phyloP scores from a whole-genome alignment of 2,329 filamentous ascomycete species.

The Neospermospora avenae region DNA sequence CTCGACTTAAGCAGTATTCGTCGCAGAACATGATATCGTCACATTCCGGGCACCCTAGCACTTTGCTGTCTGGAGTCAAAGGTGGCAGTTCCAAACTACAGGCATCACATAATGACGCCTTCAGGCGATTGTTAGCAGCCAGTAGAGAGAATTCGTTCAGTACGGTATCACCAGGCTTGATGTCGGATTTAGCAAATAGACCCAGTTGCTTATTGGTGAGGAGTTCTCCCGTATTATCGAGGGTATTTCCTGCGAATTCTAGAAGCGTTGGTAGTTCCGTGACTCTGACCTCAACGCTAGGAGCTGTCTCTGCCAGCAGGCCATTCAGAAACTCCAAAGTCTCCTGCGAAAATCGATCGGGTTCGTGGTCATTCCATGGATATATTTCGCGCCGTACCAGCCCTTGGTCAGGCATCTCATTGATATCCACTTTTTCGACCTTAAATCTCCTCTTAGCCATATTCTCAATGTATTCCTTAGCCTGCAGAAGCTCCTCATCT shows the following conservation, averaged over 20 bases:
- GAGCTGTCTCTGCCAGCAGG: constrained; percentile 65
- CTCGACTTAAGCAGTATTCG: constrained; percentile 54
- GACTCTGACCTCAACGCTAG: constrained; percentile 76
- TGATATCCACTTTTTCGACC: constrained; percentile 44
- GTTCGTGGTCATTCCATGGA: constrained; percentile 65
- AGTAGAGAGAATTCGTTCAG: constrained; percentile 81
- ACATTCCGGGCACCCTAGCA: constrained; percentile 57
- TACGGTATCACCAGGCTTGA: constrained; percentile 71
- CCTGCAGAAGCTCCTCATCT: constrained; percentile 54
- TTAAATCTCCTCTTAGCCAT: constrained; percentile 49
- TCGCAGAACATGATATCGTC: constrained; percentile 66
- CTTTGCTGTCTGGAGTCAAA: constrained; percentile 45
- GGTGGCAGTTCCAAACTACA: constrained; percentile 73
- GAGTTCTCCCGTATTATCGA: constrained; percentile 46
- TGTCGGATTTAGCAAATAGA: constrained; percentile 81
- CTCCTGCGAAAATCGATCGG: constrained; percentile 66
- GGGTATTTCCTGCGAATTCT: constrained; percentile 45
- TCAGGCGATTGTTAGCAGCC: constrained; percentile 83
- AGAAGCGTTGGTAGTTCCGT: constrained; percentile 70
- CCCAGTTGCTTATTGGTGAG: constrained; percentile 75
- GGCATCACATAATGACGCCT: constrained; percentile 85
- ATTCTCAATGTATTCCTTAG: constrained; percentile 51
- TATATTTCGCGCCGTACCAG: constrained; percentile 69
- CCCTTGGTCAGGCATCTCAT: constrained; percentile 65
- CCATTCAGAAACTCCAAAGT: constrained; percentile 70